These are phyloP conservation scores for Mortierella alpina DNA, from an alignment of 192 early-diverging fungal species.

Conservation along the genomic window DNA sequence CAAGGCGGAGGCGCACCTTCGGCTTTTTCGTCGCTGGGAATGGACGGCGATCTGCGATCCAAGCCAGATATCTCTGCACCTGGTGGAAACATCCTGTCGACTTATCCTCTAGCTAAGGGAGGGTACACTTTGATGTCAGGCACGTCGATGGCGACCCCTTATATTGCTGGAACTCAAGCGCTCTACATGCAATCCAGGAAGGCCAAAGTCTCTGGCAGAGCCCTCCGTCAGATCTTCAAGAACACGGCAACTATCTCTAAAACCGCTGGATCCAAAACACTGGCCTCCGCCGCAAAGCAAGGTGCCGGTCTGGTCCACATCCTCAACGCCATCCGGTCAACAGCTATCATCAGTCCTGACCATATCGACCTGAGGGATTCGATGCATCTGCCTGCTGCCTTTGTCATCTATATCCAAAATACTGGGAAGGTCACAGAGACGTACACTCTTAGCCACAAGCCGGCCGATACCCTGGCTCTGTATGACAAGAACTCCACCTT, in stretches of 20 bases:
- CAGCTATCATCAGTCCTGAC: constrained; percentile 53
- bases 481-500: constrained; percentile 43
- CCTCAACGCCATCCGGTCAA: constrained; percentile 52
- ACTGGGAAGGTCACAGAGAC: constrained; percentile 48
- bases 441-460: constrained; percentile 44
- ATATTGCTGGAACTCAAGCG: constrained; percentile 60
- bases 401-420: constrained; percentile 30
- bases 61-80: constrained; percentile 64
- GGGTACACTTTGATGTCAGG: constrained; percentile 60
- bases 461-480: too few relatives aligned
- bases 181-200: constrained; percentile 55
- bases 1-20: constrained; percentile 59
- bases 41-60: constrained; percentile 67
- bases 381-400: too few relatives aligned
- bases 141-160: constrained; percentile 74
- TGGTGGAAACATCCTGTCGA: constrained; percentile 65
- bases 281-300: constrained; percentile 48
- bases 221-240: constrained; percentile 31
- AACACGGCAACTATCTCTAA: constrained; percentile 31
- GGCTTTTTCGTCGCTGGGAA: constrained; percentile 70
- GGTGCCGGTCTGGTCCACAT: constrained; percentile 68
- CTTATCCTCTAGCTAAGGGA: constrained; percentile 57
- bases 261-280: constrained; percentile 28
- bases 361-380: constrained; percentile 65
- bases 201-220: constrained; percentile 12